Evolutionary conservation across 495 filamentous ascomycete species (phyloP), one percentile per base, ranked within the genome.

Genomic region (Cairneyella variabilis): DNA sequence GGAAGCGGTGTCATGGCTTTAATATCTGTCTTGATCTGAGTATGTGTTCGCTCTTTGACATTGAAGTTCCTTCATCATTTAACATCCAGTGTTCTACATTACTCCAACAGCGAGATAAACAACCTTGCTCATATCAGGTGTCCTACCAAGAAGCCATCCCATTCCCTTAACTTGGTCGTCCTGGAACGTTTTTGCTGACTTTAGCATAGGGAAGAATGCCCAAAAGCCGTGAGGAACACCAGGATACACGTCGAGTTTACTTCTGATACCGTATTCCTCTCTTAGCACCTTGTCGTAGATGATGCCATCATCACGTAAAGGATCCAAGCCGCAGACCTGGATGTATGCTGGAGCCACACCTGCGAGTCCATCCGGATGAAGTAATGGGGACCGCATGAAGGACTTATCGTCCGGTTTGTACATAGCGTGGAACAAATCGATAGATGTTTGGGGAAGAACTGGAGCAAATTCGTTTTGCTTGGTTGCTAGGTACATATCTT

Each of bases 201-300:
- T 14, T 1, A 38, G 34, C 12, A 42, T 4, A 3, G 63, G 65
- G 51, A 41, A 64, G 39, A 63, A 70, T 4, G 58, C 62, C 71
- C 69, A 71, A 37, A 71, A 71, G 11, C 65, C 63, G 64, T 74
- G 69, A 20, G 66, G 67, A 11, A 72, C 62, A 2, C 69, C 71
- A 44, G 66, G 63, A 43, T 69, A 74, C 6, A 72, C 9, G 49
- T 67, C 62, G 9, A 64, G 30, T 45, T 50, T 52, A 4, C 68
- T 71, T 43, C 54, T 45, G 2, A 72, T 48, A 0, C 60, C 59
- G 3, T 37, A 52, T 11, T 68, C 61, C 30, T 69, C 64, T 25
- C 60, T 57, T 41, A 74, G 43, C 11, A 70, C 36, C 39, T 62
- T 54, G 46, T 70, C 70, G 41, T 71, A 71, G 6, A 74, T 59